Base-by-base conservation (phyloP, 2,329 filamentous ascomycete genomes). In the Beauveria bassiana region DNA sequence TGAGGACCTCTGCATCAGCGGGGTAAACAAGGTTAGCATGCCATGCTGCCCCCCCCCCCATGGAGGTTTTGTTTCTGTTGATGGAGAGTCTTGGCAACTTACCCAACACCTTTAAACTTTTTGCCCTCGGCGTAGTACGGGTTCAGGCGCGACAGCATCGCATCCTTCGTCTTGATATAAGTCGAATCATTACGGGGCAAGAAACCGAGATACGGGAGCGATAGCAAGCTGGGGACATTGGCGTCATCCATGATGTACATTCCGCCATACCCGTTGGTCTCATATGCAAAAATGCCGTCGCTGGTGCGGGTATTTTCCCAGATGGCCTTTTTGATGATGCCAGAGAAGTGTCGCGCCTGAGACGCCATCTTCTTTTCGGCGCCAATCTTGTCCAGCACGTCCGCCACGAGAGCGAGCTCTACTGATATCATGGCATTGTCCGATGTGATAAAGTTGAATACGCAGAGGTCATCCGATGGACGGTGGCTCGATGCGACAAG, bases 401-500 rank as follows among this genome's bases (percentile, higher is more conserved):
- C 78, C 28, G 87, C 81, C 62, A 89, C 76, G 43, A 74, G 73
- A 16, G 74, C 74, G 82, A 90, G 89, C 61, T 73, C 70, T 38
- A 74, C 76, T 58, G 75, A 72, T 42, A 86, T 72, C 55, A 74
- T 72, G 40, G 71, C 74, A 65, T 71, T 70, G 65, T 67, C 68
- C 16, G 69, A 66, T 1, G 63, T 70, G 66, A 84, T 82, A 66
- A 86, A 85, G 6, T 75, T 68, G 65, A 91, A 86, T 57, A 90
- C 91, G 1, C 88, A 90, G 8, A 90, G 85, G 71, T 96, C 91
- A 71, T 96, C 91, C 61, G 88, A 91, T 0, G 91, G 91, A 1
- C 91, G 82, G 76, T 95, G 95, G 1, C 90, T 89, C 58, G 87
- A 90, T 60, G 90, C 84, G 51, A 95, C 83, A 61, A 96, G 82